phyloP scores from a whole-genome alignment of 2,329 filamentous ascomycete genomes.

The Colletotrichum sp. region DNA sequence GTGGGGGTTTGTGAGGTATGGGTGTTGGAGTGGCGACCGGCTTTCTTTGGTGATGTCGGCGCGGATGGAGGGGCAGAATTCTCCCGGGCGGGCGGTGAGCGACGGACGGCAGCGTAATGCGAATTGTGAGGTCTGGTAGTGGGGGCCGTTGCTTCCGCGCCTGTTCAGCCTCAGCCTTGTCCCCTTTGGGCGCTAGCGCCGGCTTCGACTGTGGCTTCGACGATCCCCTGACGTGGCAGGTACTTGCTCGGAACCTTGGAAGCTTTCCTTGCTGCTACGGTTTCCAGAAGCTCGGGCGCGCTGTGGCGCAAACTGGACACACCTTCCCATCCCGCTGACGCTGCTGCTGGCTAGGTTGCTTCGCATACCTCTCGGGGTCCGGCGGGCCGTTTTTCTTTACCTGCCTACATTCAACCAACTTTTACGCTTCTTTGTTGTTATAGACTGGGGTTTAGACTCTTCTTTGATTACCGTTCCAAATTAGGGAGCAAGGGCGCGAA shows the following conservation, averaged over 20 bases:
- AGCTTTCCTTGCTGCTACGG: neutral
- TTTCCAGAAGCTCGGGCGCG: neutral
- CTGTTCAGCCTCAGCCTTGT: slow-evolving; percentile 3
- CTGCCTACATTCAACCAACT: neutral
- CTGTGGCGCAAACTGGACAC: neutral
- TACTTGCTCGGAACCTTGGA: neutral
- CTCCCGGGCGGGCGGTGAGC: neutral
- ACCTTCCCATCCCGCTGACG: neutral
- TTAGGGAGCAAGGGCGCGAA: neutral
- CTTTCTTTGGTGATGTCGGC: neutral
- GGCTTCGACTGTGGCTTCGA: neutral
- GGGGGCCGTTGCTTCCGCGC: neutral
- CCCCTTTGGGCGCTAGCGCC: neutral
- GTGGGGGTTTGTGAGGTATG: neutral
- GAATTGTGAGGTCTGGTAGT: neutral
- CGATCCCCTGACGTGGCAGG: neutral
- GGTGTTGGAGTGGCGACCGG: neutral
- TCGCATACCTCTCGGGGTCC: neutral
- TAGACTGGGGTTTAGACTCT: neutral
- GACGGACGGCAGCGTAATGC: neutral
- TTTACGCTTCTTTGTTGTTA: neutral
- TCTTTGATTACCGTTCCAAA: neutral
- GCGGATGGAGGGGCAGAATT: neutral
- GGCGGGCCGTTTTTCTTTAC: neutral
- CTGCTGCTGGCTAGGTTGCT: neutral